Evolutionary conservation across 2,329 filamentous ascomycete species (phyloP).

Genomic region (Seiridium cupressi): DNA sequence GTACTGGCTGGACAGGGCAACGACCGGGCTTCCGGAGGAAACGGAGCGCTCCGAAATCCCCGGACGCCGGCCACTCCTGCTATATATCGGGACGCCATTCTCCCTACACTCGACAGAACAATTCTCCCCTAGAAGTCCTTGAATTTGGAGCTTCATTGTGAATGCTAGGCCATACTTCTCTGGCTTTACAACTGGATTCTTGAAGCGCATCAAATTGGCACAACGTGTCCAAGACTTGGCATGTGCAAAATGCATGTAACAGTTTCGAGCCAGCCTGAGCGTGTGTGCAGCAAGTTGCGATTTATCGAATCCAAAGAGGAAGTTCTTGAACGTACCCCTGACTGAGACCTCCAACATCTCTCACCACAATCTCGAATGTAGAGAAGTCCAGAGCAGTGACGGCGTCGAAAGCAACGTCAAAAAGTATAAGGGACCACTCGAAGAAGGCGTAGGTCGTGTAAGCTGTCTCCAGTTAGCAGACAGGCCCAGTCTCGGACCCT

Average conservation of each 20-base stretch:
- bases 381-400: constrained; percentile 91
- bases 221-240: too few species aligned
- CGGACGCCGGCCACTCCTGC: background rate
- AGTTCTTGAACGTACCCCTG: constrained; percentile 99
- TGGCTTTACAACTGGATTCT: too few species aligned
- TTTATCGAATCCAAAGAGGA: constrained; percentile 67
- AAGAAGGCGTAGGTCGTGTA: constrained; percentile 98
- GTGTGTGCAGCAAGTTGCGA: constrained; percentile 24
- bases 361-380: constrained; percentile 82
- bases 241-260: background rate
- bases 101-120: too few species aligned
- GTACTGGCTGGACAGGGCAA: background rate
- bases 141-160: too few species aligned
- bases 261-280: constrained; percentile 20
- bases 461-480: constrained; percentile 51
- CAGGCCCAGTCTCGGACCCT: background rate
- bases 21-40: background rate
- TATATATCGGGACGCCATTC: background rate
- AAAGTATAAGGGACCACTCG: constrained; percentile 92
- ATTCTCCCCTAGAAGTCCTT: too few species aligned
- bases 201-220: too few species aligned
- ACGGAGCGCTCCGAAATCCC: background rate
- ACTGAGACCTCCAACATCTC: constrained; percentile 84
- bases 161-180: too few species aligned
- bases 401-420: constrained; percentile 95